phyloP scores from a whole-genome alignment of 2,329 filamentous ascomycete species.

The Exserohilum turcica region DNA sequence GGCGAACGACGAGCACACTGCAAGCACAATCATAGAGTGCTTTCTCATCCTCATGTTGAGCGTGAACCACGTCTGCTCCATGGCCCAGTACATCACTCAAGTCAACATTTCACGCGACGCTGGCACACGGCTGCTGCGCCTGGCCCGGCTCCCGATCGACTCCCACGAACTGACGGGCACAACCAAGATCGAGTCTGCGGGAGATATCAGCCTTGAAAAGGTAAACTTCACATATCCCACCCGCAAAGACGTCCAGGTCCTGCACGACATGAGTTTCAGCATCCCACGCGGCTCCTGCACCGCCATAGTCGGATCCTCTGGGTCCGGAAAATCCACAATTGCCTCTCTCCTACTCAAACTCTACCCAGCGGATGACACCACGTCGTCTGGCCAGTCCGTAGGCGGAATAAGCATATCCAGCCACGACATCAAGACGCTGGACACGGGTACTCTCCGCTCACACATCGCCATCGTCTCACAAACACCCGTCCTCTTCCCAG shows the following conservation, averaged over 20 bases:
- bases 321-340: conserved; percentile 90
- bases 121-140: conserved; percentile 72
- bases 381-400: conserved; percentile 2
- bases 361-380: conserved; percentile 54
- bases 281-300: conserved; percentile 69
- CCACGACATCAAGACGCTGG: conserved; percentile 61
- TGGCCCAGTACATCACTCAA: conserved; percentile 79
- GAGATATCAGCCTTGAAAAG: conserved; percentile 64
- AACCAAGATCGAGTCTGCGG: conserved; percentile 50
- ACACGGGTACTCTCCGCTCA: conserved; percentile 64
- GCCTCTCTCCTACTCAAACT: conserved; percentile 75
- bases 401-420: conserved; percentile 63
- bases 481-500: conserved; percentile 76
- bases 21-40: conserved; percentile 70
- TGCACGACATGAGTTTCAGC: conserved; percentile 68
- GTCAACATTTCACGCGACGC: conserved; percentile 75
- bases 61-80: conserved; percentile 71
- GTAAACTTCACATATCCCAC: conserved; percentile 75
- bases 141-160: conserved; percentile 64
- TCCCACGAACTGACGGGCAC: conserved; percentile 65
- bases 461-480: conserved; percentile 73
- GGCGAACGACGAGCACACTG: conserved; percentile 54
- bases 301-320: conserved; percentile 82
- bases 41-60: conserved; percentile 85
- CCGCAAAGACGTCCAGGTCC: conserved; percentile 57